A percentile compares a stretch with the other conserved stretches of the same genome.
These are phyloP conservation scores for Pyrenula massariospora DNA, from an alignment of 495 filamentous ascomycete genomes.

Conservation along the genomic window DNA sequence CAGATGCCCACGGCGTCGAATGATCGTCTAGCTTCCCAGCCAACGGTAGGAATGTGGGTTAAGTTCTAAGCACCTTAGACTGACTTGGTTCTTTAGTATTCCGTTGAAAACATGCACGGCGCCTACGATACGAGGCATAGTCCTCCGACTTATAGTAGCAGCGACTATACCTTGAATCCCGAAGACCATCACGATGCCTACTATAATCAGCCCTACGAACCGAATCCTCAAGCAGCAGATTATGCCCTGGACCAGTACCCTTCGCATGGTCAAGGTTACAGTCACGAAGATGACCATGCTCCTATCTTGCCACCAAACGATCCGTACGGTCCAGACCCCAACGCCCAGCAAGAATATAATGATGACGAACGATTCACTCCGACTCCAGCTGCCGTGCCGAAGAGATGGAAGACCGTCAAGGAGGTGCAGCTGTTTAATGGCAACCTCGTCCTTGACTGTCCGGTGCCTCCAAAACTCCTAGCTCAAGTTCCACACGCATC, in stretches of 20 bases:
- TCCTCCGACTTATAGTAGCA: slow-evolving; percentile 32
- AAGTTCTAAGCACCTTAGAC: not conserved
- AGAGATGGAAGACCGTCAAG: slow-evolving; percentile 96
- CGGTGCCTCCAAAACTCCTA: slow-evolving; percentile 80
- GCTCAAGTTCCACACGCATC: slow-evolving; percentile 73
- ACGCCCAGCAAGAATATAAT: slow-evolving; percentile 27
- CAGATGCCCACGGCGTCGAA: slow-evolving; percentile 58
- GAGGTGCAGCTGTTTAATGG: slow-evolving; percentile 94
- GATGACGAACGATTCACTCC: slow-evolving; percentile 23
- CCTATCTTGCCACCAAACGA: slow-evolving; percentile 50
- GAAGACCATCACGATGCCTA: slow-evolving; percentile 79
- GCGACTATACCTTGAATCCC: slow-evolving; percentile 67
- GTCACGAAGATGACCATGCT: slow-evolving; percentile 45
- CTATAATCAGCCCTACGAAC: slow-evolving; percentile 71
- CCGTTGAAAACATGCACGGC: slow-evolving; percentile 62
- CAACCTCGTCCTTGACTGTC: slow-evolving; percentile 95
- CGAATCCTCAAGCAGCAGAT: slow-evolving; percentile 43
- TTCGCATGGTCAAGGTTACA: slow-evolving; percentile 28
- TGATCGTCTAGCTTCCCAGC: slow-evolving; percentile 60
- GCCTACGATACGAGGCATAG: slow-evolving; percentile 55
- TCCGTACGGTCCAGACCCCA: slow-evolving; percentile 46
- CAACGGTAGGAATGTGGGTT: slow-evolving; percentile 43
- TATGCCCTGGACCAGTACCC: slow-evolving; percentile 43
- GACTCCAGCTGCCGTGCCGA: slow-evolving; percentile 50
- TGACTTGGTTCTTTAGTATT: slow-evolving; percentile 40